These are phyloP conservation scores for Gryganskiella cystojenkinii DNA, from an alignment of 192 early-diverging fungal species.

Conservation along the genomic window DNA sequence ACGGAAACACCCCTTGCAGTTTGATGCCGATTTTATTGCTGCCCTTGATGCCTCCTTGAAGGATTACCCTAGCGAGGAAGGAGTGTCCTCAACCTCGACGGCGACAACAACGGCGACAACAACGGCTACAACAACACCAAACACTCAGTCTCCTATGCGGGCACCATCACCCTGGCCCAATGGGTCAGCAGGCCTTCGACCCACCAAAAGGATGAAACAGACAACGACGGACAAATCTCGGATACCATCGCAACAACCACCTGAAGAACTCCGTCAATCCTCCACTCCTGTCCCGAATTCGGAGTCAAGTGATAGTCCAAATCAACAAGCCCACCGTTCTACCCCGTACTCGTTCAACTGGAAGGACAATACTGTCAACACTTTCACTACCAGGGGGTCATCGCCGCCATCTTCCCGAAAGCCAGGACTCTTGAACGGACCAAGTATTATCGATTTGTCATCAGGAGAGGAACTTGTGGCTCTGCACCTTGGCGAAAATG, in stretches of 20 bases:
- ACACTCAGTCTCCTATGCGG: not conserved
- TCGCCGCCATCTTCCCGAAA: not conserved
- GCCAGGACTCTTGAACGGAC: conserved; percentile 8
- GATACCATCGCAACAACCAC: no score
- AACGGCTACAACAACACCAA: not conserved
- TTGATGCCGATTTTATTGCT: conserved; percentile 44
- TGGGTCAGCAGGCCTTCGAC: conserved; percentile 8
- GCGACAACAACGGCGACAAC: not conserved
- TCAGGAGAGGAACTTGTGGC: conserved; percentile 46
- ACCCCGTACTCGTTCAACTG: not conserved
- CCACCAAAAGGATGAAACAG: conserved; percentile 7
- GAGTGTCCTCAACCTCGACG: not conserved
- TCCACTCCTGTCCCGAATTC: no score
- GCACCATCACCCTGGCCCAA: not conserved
- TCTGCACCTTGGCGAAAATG: conserved; percentile 41
- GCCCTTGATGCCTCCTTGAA: conserved; percentile 25
- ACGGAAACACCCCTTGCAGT: conserved; percentile 34
- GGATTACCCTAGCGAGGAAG: conserved; percentile 3
- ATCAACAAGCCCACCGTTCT: no score
- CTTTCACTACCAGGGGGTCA: not conserved
- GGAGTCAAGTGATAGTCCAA: no score
- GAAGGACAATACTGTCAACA: not conserved
- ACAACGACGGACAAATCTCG: no score
- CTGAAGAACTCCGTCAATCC: no score
- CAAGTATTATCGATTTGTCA: conserved; percentile 48